phyloP scores from a whole-genome alignment of 805 yeast genomes.

The Candida vaughaniae region DNA sequence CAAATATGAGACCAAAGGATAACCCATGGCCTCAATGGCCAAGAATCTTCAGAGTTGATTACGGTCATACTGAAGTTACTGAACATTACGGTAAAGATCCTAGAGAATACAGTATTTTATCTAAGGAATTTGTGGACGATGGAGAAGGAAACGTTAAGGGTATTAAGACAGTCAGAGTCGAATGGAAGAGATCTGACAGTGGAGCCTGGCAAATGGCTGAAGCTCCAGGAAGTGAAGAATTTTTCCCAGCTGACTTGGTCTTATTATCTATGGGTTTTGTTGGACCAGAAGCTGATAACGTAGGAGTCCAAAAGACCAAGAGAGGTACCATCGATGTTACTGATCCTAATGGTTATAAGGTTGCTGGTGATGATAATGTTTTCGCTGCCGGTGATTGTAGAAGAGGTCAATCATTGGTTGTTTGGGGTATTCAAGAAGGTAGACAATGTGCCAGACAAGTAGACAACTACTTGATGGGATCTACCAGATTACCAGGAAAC shows the following conservation, averaged over 20 bases:
- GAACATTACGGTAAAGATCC: conserved; percentile 97
- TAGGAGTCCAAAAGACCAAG: conserved; percentile 65
- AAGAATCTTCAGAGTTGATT: conserved; percentile 93
- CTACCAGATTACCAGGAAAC: conserved; percentile 84
- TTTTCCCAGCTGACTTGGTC: conserved; percentile 92
- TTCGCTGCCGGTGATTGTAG: conserved; percentile 99
- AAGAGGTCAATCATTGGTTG: conserved; percentile 96
- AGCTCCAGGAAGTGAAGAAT: conserved; percentile 90
- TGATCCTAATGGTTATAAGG: conserved; percentile 64
- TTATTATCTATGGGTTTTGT: conserved; percentile 95
- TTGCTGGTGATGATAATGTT: conserved; percentile 57
- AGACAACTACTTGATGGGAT: conserved; percentile 74
- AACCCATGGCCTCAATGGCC: conserved; percentile 99
- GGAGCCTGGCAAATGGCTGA: conserved; percentile 99
- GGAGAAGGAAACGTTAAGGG: conserved; percentile 94
- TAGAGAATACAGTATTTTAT: conserved; percentile 91
- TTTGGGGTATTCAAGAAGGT: conserved; percentile 99
- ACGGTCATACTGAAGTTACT: conserved; percentile 94
- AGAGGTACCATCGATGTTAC: conserved; percentile 81
- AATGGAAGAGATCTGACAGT: conserved; percentile 92
- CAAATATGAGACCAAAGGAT: conserved; percentile 80
- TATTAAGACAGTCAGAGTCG: conserved; percentile 93
- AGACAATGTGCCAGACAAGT: conserved; percentile 97
- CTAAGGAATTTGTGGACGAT: conserved; percentile 94
- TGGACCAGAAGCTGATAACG: conserved; percentile 88